These are phyloP conservation scores for Metroxylon sagu DNA, from an alignment of 176 grass and related monocot species.

Conservation along the genomic window DNA sequence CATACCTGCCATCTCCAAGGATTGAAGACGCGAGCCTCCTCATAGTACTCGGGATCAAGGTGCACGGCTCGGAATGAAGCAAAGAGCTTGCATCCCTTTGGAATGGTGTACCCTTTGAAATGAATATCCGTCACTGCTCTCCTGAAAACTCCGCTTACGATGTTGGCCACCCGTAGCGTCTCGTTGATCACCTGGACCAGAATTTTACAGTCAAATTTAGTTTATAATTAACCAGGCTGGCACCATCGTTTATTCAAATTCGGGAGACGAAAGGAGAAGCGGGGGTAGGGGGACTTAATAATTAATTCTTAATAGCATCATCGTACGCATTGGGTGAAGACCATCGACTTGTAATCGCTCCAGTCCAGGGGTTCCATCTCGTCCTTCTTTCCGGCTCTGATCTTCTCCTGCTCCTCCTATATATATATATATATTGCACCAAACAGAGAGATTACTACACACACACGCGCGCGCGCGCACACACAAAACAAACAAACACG, in stretches of 20 bases:
- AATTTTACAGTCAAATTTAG: neutral
- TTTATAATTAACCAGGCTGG: neutral
- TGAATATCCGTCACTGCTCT: constrained; percentile 77
- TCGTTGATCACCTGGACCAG: constrained; percentile 78
- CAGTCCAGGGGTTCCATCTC: constrained; percentile 43
- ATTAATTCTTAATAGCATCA: neutral
- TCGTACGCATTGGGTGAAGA: constrained; percentile 92
- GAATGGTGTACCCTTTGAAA: constrained; percentile 82
- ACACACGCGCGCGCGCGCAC: too few relatives aligned
- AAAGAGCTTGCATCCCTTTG: constrained; percentile 94
- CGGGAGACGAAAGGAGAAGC: neutral
- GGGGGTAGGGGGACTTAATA: too few relatives aligned
- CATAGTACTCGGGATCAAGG: constrained; percentile 58
- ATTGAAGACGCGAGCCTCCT: constrained; percentile 71
- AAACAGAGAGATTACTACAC: neutral
- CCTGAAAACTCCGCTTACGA: constrained; percentile 89
- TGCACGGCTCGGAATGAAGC: constrained; percentile 92
- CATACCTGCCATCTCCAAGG: constrained; percentile 92
- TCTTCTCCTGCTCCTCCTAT: constrained; percentile 80
- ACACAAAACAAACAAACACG: too few relatives aligned
- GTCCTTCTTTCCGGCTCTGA: constrained; percentile 41
- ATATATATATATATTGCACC: constrained; percentile 5
- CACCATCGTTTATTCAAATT: neutral
- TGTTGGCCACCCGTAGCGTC: constrained; percentile 91
- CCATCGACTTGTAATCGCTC: constrained; percentile 96